Conservation (phyloP, 2,329 filamentous ascomycete species). For the Arthrobotrys conoides region DNA sequence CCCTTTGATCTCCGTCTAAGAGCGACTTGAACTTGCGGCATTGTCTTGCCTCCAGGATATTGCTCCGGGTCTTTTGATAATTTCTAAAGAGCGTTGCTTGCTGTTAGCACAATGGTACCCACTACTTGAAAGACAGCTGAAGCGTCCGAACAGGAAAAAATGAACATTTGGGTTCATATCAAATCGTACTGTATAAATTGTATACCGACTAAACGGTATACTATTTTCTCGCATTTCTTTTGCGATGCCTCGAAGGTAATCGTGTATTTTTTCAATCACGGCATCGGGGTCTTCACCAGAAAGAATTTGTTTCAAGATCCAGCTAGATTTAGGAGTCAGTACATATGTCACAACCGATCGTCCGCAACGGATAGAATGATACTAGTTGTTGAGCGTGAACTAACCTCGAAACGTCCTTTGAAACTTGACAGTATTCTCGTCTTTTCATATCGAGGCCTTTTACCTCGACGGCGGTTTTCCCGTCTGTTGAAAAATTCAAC, state of each 20-base stretch:
- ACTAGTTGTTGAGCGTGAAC: constrained; percentile 47
- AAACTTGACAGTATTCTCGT: constrained; percentile 94
- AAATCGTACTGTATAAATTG: constrained; percentile 89
- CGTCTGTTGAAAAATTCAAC: constrained; percentile 92
- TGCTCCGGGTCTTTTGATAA: constrained; percentile 93
- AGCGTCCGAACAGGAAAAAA: too few relatives aligned
- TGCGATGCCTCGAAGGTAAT: constrained; percentile 88
- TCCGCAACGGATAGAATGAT: not conserved
- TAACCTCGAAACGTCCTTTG: constrained; percentile 88
- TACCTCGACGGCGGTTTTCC: constrained; percentile 96
- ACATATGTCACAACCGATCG: not conserved
- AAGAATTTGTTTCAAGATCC: constrained; percentile 91
- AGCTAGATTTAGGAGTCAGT: constrained; percentile 67
- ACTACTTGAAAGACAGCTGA: not conserved
- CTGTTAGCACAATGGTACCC: constrained; percentile 61
- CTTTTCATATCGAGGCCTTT: constrained; percentile 99
- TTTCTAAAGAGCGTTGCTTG: constrained; percentile 71
- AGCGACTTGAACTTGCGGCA: constrained; percentile 98
- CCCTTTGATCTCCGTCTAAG: constrained; percentile 88
- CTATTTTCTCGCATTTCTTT: constrained; percentile 85
- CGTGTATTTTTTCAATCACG: constrained; percentile 90
- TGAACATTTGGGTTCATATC: constrained; percentile 44
- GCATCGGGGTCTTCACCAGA: constrained; percentile 92
- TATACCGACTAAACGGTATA: constrained; percentile 87
- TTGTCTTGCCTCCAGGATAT: constrained; percentile 92